A percentile compares a stretch with the other conserved stretches of the same genome.
These are phyloP conservation scores for Vanderwaltozyma verrucispora DNA, from an alignment of 805 yeast genomes.

Conservation along the genomic window DNA sequence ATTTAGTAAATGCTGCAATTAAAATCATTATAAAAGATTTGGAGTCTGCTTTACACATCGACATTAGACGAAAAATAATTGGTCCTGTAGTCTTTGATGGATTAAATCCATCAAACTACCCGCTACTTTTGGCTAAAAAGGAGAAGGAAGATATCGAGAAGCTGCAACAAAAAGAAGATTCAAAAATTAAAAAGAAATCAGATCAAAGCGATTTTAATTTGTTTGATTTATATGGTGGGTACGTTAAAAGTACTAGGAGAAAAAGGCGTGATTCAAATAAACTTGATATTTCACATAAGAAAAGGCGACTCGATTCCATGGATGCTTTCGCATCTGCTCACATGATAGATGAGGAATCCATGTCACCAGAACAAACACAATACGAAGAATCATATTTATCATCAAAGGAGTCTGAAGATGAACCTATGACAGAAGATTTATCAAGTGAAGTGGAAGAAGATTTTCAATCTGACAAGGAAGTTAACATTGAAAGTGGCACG, in stretches of 20 bases:
- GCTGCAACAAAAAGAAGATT: constrained; percentile 5
- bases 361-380: constrained; percentile 17
- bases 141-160: constrained; percentile 22
- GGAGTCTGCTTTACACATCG: constrained; percentile 51
- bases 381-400: constrained; percentile 1
- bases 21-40: constrained; percentile 52
- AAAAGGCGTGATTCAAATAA: constrained; percentile 12
- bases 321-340: constrained; percentile 23
- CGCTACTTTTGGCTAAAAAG: constrained; percentile 34
- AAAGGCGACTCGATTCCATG: constrained; percentile 4
- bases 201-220: constrained; percentile 28
- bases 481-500: background rate
- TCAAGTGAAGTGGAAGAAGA: constrained; percentile 9
- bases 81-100: constrained; percentile 58
- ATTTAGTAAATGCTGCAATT: constrained; percentile 49
- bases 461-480: constrained; percentile 7
- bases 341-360: constrained; percentile 21
- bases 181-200: constrained; percentile 14
- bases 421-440: constrained; percentile 6
- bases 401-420: constrained; percentile 7
- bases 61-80: constrained; percentile 60
- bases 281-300: constrained; percentile 6
- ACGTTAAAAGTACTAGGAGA: constrained; percentile 2
- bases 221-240: constrained; percentile 25
- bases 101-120: constrained; percentile 49